Base-by-base conservation (phyloP, 306 rosid species). In the Ziziphus jujuba region DNA sequence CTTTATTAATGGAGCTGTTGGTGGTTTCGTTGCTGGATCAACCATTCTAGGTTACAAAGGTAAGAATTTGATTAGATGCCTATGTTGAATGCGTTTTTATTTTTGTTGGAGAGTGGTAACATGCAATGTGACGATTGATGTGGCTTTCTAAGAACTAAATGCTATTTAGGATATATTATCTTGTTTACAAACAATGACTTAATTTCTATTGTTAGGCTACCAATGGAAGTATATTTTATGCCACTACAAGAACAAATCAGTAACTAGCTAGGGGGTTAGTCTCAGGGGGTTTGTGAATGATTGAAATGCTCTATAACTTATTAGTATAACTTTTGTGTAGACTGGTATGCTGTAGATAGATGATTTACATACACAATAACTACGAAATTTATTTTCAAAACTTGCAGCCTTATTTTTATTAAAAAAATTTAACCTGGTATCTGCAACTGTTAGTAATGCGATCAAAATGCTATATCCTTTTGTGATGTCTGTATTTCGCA, bases 11-110 rank as follows among this genome's bases (percentile, higher is more conserved):
- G 99, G 97, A 25, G 99, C 99, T 72, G 85, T 93, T 45, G 99
- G 99, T 65, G 99, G 95, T 48, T 90, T 93, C 72, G 96, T 78
- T 81, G 96, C 99, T 64, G 99, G 99, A 61, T 83, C 97, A 34
- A 72, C 99, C 61, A 69, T 93, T 75, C 81, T 93, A 2, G 99
- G 99, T 71, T 93, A 81, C 77, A 90, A 59, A 93, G 96, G 99
- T 90, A 75, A 59, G 53, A 48, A 50, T 45, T 70, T 75, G 44
- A 49, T 68, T 71, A 61, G 40, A 58, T 73, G 54, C 55, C n/a
- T 43, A 15, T 17, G 63, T 6, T 40, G 9, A 9, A 11, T 23
- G 25, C 25, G 14, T 45, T 36, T 73, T 51, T 44, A 66, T 50
- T 60, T 19, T n/a, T 47, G 35, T 17, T 54, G 19, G 15, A 9